Evolutionary conservation across 768 basidiomycete species (phyloP), one percentile per base, ranked within the genome.

Genomic region (Suillus ampliporus): DNA sequence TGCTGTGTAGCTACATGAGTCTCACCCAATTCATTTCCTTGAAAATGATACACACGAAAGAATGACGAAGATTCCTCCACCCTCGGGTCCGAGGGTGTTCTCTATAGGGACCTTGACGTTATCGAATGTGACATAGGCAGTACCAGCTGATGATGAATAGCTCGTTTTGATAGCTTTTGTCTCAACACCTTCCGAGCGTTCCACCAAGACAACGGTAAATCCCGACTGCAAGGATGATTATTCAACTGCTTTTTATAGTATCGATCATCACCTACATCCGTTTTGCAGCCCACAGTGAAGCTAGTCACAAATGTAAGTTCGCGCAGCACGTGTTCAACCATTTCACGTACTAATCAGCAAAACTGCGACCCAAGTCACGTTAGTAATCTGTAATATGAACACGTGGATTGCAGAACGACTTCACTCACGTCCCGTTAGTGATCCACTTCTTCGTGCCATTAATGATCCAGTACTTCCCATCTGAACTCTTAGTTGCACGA

Each of bases 381-480:
- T 58, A 63, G 58, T 51, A 17, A n/a, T 15, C 37, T 40, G 58
- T 51, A 17, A n/a, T 15, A 41, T 40, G 19, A 50, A 44, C 5
- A 21, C 41, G 11, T 2, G 15, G 35, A 47, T 23, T 31, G 19
- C 15, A n/a, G 15, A 37, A 23, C 23, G 31, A 57, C 14, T 37
- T 46, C 26, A 74, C 77, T 74, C 64, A 85, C 79, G 82, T 84
- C 75, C 87, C 88, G 68, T 91, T 92, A n/a, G 89, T 90, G 67
- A 92, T 91, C 89, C 90, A 92, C 77, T 92, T 92, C 84, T 94
- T 95, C 28, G 85, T 87, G 2, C 84, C 94, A 67, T 91, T 93
- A 68, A 96, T 86, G 38, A 91, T 89, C 87, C 89, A 94, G 66
- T 88, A 80, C 73, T 91, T 91, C 34, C 92, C 94, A 70, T 95